Evolutionary conservation across 169 alveolate genomes (phyloP).

Genomic region (Plasmodium inui): DNA sequence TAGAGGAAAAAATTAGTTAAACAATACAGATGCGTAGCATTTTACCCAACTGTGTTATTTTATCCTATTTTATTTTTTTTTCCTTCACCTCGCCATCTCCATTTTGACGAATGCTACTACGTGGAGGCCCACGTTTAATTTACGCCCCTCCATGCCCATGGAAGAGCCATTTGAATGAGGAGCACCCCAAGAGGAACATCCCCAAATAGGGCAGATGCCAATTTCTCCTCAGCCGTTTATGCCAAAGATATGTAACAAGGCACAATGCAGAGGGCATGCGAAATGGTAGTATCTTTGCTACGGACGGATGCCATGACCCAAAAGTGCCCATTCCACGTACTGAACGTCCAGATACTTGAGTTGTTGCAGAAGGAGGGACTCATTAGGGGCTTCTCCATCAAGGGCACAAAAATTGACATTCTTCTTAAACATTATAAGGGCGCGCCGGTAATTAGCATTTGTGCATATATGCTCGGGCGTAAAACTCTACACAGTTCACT

Average conservation of each 20-base stretch:
- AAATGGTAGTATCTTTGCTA: conserved; percentile 90
- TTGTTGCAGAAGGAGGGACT: conserved; percentile 89
- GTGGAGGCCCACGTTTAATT: background rate
- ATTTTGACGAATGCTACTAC: background rate
- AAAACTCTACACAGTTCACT: background rate
- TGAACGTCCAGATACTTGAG: conserved; percentile 89
- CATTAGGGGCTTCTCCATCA: conserved; percentile 90
- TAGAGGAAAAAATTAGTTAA: background rate
- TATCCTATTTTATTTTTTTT: background rate
- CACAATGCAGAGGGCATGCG: conserved; percentile 91
- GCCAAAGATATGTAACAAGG: background rate
- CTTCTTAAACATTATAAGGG: conserved; percentile 91
- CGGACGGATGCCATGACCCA: conserved; percentile 87
- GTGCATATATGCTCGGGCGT: background rate
- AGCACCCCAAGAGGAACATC: background rate
- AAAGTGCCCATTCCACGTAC: conserved; percentile 86
- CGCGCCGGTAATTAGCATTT: conserved; percentile 77
- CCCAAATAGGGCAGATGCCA: background rate
- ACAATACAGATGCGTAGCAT: background rate
- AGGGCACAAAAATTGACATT: conserved; percentile 90
- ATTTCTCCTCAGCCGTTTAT: background rate
- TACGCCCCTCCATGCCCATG: background rate
- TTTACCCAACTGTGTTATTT: background rate
- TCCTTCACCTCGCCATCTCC: background rate
- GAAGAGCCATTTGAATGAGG: background rate